These are phyloP conservation scores for Aspergillus intermedius DNA, from an alignment of 2,329 filamentous ascomycete species.

Conservation along the genomic window DNA sequence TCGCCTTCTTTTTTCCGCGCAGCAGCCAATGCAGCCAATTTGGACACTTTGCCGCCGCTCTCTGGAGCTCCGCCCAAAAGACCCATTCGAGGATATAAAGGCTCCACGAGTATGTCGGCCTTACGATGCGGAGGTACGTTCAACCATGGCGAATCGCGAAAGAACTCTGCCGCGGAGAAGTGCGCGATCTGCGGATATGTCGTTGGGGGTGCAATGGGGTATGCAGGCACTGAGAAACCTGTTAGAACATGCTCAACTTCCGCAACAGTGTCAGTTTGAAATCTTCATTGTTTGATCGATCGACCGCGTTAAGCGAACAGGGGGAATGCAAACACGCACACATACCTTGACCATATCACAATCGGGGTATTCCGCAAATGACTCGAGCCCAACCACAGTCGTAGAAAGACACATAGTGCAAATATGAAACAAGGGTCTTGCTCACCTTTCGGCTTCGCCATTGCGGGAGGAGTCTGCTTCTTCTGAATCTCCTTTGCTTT, in stretches of 20 bases:
- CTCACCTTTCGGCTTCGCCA: conserved; percentile 23
- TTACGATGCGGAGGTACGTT: conserved; percentile 61
- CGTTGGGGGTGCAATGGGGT: conserved; percentile 18
- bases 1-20: conserved; percentile 73
- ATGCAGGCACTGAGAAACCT: conserved; percentile 27
- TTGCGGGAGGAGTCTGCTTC: conserved; percentile 18
- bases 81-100: conserved; percentile 54
- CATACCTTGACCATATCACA: conserved; percentile 1
- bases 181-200: conserved; percentile 15
- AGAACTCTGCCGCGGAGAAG: conserved; percentile 56
- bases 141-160: conserved; percentile 80
- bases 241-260: conserved; percentile 34
- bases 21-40: conserved; percentile 82
- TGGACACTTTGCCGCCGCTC: conserved; percentile 67
- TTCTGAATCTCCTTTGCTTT: conserved; percentile 33
- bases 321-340: conserved; percentile 12
- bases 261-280: conserved; percentile 24
- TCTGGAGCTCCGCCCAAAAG: conserved; percentile 70
- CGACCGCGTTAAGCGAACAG: conserved; percentile 8
- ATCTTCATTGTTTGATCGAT: background rate
- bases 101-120: conserved; percentile 57
- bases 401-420: conserved; percentile 5
- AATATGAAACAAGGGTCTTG: conserved; percentile 11
- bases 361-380: background rate
- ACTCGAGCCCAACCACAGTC: conserved; percentile 26